phyloP scores from a whole-genome alignment of 768 basidiomycete species.

The Coprinopsis strossmayeri region DNA sequence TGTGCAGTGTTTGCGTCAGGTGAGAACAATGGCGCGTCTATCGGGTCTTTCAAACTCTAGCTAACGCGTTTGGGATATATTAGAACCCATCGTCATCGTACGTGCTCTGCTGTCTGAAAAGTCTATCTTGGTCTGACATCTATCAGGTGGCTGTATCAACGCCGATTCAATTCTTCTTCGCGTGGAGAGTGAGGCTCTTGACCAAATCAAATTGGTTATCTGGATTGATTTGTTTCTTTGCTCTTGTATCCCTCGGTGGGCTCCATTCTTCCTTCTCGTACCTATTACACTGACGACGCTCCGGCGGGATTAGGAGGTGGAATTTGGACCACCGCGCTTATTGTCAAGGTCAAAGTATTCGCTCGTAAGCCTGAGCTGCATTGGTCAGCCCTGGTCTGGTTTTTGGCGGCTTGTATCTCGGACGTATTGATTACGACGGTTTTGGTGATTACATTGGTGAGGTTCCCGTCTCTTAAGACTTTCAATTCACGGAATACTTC shows the following conservation, averaged over 20 bases:
- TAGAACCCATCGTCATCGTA: slow-evolving; percentile 30
- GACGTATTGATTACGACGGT: slow-evolving; percentile 36
- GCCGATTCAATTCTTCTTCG: slow-evolving; percentile 42
- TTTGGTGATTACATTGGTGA: slow-evolving; percentile 30
- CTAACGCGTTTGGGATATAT: neutral
- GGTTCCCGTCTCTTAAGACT: slow-evolving; percentile 14
- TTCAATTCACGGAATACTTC: no score
- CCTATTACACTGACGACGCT: neutral
- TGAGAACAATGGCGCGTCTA: slow-evolving; percentile 9
- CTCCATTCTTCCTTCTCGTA: neutral
- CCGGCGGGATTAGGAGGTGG: slow-evolving; percentile 40
- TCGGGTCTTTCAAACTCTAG: neutral
- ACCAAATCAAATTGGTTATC: slow-evolving; percentile 32
- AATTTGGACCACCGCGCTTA: slow-evolving; percentile 31
- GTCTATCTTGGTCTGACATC: neutral
- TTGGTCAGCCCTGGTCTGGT: slow-evolving; percentile 37
- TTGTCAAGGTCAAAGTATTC: slow-evolving; percentile 30
- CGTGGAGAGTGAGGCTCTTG: slow-evolving; percentile 34
- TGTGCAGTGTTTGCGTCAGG: slow-evolving; percentile 26
- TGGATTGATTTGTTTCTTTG: slow-evolving; percentile 23
- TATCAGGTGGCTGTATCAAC: slow-evolving; percentile 35
- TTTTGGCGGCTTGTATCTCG: slow-evolving; percentile 33
- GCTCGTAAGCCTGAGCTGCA: slow-evolving; percentile 37
- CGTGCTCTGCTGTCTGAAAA: slow-evolving; percentile 5
- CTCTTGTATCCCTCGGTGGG: slow-evolving; percentile 28